Evolutionary conservation across 2,329 filamentous ascomycete species (phyloP), one percentile per base, ranked within the genome.

Genomic region (Monilinia fructigena): DNA sequence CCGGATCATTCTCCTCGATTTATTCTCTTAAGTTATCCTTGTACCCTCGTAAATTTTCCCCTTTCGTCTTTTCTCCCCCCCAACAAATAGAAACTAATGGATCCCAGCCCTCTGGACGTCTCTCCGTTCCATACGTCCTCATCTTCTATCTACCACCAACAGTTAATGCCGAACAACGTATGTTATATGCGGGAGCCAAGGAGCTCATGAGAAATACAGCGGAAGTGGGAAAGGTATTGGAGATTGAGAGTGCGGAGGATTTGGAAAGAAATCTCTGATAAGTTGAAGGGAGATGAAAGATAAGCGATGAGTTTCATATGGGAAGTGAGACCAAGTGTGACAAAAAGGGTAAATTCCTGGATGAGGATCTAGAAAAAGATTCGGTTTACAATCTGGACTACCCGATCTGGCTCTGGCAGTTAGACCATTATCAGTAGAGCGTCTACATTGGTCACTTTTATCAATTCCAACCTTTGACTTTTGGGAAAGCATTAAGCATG

Each of bases 151-250:
- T 98, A 28, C 95, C 95, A 10, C 90, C 89, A 62, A 97, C 94
- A 59, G 95, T 92, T 80, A 97, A 96, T 77, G 86, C 85, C 72
- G 91, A 93, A 75, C 82, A 90, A 75, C 87, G 92, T 72, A 98
- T 98, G 95, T 82, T 95, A 76, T 99, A 98, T 77, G 95, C 95
- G 40, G 91, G 93, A 50, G 95, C 95, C 54, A 97, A 97, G 79
- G 95, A 99, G 80, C 80, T 98, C 77, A 93, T 98, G 89, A 87
- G 93, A 70, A 96, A 92, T 76, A 96, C 92, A 65, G 91, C 91
- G 67, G 93, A 97, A 80, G 93, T 93, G n/a, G 89, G 90, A 64
- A 87, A 86, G 72, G 89, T 98, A 35, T 86, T 99, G 69, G 94
- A 98, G 78, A 87, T 98, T 59, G 87, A 91, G 72, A 88, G 85